Percentiles rank a stretch among this genome's conserved stretches.
These are phyloP conservation scores for Scenedesmus sp. DNA, from an alignment of 163 green algal genomes.

Conservation along the genomic window DNA sequence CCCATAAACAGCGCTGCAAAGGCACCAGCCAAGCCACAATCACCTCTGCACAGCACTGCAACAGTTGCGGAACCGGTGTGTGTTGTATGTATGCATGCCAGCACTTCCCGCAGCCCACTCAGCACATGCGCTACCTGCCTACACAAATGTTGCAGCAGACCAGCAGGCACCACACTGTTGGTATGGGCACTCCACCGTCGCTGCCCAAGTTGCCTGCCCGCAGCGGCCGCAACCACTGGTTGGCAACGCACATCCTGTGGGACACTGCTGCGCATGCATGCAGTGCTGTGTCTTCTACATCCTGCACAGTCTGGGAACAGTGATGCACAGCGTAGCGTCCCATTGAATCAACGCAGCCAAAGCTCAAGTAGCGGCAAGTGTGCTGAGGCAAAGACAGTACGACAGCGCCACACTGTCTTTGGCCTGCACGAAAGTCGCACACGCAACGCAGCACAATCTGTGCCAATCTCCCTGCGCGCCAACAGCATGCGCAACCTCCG, in stretches of 20 bases:
- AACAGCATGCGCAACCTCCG: background rate
- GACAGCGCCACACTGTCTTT: background rate
- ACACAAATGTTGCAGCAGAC: background rate
- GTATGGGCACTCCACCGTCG: background rate
- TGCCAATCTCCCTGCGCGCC: background rate
- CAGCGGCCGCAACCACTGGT: background rate
- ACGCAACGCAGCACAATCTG: background rate
- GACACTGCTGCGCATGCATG: too few relatives aligned
- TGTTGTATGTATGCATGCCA: background rate
- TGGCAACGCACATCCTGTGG: too few relatives aligned
- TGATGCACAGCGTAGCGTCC: background rate
- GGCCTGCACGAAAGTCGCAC: background rate
- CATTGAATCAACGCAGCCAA: background rate
- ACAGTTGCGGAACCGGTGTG: too few relatives aligned
- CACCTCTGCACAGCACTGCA: background rate
- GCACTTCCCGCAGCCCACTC: background rate
- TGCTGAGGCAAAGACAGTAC: background rate
- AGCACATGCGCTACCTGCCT: background rate
- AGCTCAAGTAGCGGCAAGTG: background rate
- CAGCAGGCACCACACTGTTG: background rate
- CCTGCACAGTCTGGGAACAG: background rate
- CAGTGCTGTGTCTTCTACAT: too few relatives aligned
- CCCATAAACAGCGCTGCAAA: background rate
- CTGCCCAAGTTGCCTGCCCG: background rate
- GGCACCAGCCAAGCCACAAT: background rate